Evolutionary conservation across 2,329 filamentous ascomycete genomes (phyloP).

Genomic region (Phoma herbarum): DNA sequence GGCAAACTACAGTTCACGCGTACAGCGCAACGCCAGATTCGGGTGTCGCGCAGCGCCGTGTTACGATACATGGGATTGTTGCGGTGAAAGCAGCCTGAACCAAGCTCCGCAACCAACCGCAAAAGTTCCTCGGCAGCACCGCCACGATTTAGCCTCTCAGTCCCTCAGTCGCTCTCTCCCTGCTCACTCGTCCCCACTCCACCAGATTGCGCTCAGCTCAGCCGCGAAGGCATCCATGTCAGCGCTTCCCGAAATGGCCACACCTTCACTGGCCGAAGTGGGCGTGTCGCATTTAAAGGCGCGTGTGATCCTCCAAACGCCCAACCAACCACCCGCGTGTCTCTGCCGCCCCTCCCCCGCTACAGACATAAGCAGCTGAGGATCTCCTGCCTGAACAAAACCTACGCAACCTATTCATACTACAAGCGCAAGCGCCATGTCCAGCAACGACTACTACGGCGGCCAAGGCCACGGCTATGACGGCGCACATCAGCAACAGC

Average conservation of each 20-base stretch:
- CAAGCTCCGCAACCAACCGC: neutral
- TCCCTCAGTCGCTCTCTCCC: constrained; percentile 12
- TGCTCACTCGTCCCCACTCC: constrained; percentile 8
- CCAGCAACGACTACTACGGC: constrained; percentile 49
- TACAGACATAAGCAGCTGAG: constrained; percentile 28
- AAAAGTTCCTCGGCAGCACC: constrained; percentile 5
- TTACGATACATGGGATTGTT: neutral
- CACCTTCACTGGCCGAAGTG: constrained; percentile 22
- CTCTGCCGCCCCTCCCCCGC: constrained; percentile 32
- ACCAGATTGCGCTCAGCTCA: constrained; percentile 27
- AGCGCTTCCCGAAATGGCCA: constrained; percentile 13
- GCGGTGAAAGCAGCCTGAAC: neutral
- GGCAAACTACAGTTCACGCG: neutral
- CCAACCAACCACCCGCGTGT: constrained; percentile 24
- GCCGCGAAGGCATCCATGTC: constrained; percentile 29
- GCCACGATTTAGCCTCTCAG: constrained; percentile 10
- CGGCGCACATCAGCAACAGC: constrained; percentile 39
- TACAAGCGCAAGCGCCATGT: constrained; percentile 22
- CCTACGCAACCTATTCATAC: constrained; percentile 6
- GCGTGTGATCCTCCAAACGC: constrained; percentile 36
- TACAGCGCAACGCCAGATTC: neutral
- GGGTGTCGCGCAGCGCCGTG: neutral
- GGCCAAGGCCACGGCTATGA: constrained; percentile 40
- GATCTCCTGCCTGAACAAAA: constrained; percentile 7
- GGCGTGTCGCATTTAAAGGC: constrained; percentile 27